These are phyloP conservation scores for Apiospora sp. DNA, from an alignment of 2,329 filamentous ascomycete genomes.

Conservation along the genomic window DNA sequence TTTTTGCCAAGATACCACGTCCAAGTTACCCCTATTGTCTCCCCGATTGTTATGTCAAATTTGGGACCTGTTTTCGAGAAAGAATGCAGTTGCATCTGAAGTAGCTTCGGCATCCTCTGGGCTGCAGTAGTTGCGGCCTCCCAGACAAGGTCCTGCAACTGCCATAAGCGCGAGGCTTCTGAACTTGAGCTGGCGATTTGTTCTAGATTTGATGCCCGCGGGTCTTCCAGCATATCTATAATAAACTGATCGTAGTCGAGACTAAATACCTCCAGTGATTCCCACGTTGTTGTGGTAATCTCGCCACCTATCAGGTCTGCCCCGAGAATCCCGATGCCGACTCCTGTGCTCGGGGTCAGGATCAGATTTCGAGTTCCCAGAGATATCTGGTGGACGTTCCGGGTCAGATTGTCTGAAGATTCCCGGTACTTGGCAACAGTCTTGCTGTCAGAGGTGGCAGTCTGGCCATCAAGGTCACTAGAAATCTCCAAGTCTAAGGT, in stretches of 20 bases:
- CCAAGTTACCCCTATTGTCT: too few species aligned
- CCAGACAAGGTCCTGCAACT: background rate
- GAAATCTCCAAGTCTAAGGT: too few species aligned
- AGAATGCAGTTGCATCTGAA: background rate
- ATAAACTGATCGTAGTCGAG: background rate
- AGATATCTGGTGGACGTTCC: background rate
- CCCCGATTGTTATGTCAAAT: too few species aligned
- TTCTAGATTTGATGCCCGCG: too few species aligned
- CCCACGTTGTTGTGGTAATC: background rate
- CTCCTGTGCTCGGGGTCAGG: background rate
- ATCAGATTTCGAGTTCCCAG: background rate
- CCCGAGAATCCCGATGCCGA: background rate
- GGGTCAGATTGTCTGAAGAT: too few species aligned
- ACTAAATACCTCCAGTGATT: background rate
- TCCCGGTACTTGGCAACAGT: too few species aligned
- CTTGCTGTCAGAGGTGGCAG: too few species aligned
- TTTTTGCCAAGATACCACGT: too few species aligned
- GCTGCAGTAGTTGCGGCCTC: background rate
- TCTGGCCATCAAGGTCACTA: too few species aligned
- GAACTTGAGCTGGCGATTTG: too few species aligned
- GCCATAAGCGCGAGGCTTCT: background rate
- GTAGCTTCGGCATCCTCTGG: background rate
- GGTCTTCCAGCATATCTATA: background rate
- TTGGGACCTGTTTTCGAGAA: background rate
- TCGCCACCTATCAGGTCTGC: background rate